Percentiles rank a stretch among this genome's conserved stretches.
Conservation (phyloP, 805 yeast species). For the Cyberlindnera euphorbiae region DNA sequence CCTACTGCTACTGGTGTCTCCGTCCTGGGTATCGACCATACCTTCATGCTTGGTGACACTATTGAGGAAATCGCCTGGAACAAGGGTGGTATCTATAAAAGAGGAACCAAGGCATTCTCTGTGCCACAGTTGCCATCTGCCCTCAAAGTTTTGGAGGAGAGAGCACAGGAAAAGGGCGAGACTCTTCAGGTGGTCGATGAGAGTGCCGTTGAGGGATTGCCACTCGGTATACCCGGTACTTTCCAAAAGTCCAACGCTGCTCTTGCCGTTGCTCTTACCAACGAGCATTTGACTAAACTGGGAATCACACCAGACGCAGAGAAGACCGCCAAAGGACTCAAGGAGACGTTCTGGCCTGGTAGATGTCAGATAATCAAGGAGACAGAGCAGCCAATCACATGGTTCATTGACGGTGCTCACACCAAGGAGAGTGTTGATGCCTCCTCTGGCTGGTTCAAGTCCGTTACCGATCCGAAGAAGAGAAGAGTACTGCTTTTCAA, state of each 20-base stretch:
- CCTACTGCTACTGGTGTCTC: conserved; percentile 87
- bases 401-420: conserved; percentile 96
- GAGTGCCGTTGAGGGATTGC: conserved; percentile 27
- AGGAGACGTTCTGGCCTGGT: conserved; percentile 85
- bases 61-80: conserved; percentile 92
- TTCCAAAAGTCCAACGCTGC: conserved; percentile 88
- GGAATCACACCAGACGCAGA: conserved; percentile 33
- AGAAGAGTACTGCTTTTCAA: conserved; percentile 67
- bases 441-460: conserved; percentile 75
- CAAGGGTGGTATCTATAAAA: conserved; percentile 88
- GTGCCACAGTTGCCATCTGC: conserved; percentile 57
- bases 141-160: conserved; percentile 47
- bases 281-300: conserved; percentile 49
- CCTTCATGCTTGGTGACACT: conserved; percentile 75
- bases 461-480: conserved; percentile 31
- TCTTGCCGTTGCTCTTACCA: conserved; percentile 69
- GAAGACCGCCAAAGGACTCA: conserved; percentile 47
- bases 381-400: conserved; percentile 39
- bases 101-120: conserved; percentile 58
- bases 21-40: conserved; percentile 86
- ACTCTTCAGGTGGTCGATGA: conserved; percentile 48
- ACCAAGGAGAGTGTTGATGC: conserved; percentile 81
- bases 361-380: conserved; percentile 72
- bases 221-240: conserved; percentile 74
- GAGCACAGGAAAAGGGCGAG: conserved; percentile 64